Evolutionary conservation across 2,329 filamentous ascomycete genomes (phyloP).

Genomic region (Neurospora sp.): DNA sequence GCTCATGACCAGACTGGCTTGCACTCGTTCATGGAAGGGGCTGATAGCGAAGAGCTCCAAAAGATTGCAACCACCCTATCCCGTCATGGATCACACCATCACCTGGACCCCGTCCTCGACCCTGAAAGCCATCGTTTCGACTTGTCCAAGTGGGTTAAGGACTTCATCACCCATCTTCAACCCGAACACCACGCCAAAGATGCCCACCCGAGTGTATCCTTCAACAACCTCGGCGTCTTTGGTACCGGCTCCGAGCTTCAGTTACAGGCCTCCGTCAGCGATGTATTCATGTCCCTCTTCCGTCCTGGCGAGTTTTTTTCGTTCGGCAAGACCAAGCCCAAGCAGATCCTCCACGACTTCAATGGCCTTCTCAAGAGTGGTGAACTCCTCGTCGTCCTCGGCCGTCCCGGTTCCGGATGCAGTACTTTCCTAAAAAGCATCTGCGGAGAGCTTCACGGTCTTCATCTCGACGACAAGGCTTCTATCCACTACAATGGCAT

Average conservation of each 20-base stretch:
- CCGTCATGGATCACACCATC: conserved; percentile 18
- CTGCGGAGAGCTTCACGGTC: conserved; percentile 48
- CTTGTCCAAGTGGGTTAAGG: conserved; percentile 30
- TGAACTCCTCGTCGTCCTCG: conserved; percentile 61
- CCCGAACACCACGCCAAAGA: conserved; percentile 41
- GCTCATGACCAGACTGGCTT: not conserved
- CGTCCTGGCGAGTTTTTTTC: conserved; percentile 46
- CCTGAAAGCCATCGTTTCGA: conserved; percentile 31
- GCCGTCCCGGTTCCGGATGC: conserved; percentile 56
- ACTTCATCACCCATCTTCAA: conserved; percentile 33
- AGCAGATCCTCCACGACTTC: conserved; percentile 54
- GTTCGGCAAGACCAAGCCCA: conserved; percentile 33
- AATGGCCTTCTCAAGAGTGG: conserved; percentile 54
- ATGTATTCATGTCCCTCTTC: conserved; percentile 47
- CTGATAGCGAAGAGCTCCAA: conserved; percentile 28
- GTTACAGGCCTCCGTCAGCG: conserved; percentile 57
- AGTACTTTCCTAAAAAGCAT: conserved; percentile 55
- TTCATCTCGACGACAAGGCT: conserved; percentile 40
- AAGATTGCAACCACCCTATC: conserved; percentile 31
- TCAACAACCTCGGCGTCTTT: conserved; percentile 55
- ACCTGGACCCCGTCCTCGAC: conserved; percentile 26
- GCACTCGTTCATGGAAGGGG: conserved; percentile 19
- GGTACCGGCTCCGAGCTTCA: conserved; percentile 59
- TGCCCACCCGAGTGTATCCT: conserved; percentile 50
- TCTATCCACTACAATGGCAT: conserved; percentile 55